These are phyloP conservation scores for Globisporangium cylindrosporum DNA, from an alignment of 352 stramenopile genomes.

Conservation along the genomic window DNA sequence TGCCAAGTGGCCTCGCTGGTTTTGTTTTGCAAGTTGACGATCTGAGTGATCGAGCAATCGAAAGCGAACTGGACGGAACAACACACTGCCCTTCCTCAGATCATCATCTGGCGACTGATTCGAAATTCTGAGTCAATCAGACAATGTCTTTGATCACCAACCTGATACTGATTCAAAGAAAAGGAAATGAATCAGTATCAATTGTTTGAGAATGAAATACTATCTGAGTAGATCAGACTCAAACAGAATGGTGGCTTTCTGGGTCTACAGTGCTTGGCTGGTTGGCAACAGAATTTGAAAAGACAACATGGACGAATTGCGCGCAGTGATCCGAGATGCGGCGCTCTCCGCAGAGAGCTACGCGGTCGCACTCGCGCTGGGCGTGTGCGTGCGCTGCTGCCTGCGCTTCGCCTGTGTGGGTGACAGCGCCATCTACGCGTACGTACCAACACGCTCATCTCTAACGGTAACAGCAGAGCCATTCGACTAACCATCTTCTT, in stretches of 20 bases:
- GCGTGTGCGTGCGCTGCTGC: constrained; percentile 65
- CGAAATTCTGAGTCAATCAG: too few relatives aligned
- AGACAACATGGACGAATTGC: constrained; percentile 23
- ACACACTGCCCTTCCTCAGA: too few relatives aligned
- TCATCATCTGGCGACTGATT: too few relatives aligned
- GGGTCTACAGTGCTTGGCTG: not conserved
- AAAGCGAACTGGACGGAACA: not conserved
- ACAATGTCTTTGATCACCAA: too few relatives aligned
- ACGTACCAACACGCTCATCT: constrained; percentile 14
- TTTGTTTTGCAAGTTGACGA: not conserved
- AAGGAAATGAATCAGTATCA: too few relatives aligned
- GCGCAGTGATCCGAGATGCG: constrained; percentile 15
- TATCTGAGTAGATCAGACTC: too few relatives aligned
- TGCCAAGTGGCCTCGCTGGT: not conserved
- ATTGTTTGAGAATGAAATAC: too few relatives aligned
- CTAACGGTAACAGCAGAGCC: not conserved
- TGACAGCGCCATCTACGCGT: constrained; percentile 53
- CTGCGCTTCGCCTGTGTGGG: constrained; percentile 57
- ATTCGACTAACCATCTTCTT: not conserved
- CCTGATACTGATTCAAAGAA: too few relatives aligned
- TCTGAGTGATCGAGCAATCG: not conserved
- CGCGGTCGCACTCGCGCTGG: constrained; percentile 19
- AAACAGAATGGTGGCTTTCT: not conserved
- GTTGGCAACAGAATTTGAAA: not conserved
- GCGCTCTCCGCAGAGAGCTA: constrained; percentile 35